Base-by-base conservation (phyloP, 2,329 filamentous ascomycete genomes). In the Beauveria medogensis region DNA sequence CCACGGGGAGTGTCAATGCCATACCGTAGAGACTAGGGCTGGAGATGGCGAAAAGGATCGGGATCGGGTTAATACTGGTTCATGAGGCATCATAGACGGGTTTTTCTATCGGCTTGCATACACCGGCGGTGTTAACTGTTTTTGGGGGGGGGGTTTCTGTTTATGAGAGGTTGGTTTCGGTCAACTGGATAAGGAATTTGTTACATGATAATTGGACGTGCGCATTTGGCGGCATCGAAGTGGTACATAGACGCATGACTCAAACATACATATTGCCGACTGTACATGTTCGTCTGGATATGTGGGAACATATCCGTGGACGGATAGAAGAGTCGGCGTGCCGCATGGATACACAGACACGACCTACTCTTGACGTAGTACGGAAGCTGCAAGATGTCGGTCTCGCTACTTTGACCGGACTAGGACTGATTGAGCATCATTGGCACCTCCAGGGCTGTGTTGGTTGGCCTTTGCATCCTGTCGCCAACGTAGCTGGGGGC, bases 51-150 rank as follows among this genome's bases (percentile, higher is more conserved):
- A 59, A 48, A 18, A 44, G 47, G 24, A 30, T 24, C n/a, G 34
- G 12, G 43, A 24, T 43, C 26, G 50, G 57, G 46, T 26, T n/a
- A 34, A 59, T 24, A 59, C 47, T 50, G 24, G 56, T 22, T 51
- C 26, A 51, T 52, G 47, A 47, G 24, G n/a, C 56, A 59, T 51
- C 18, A 59, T 59, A 59, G 56, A 59, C 12, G 37, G 47, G 22
- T 44, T 44, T 44, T 10, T 59, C 18, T 43, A 43, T 44, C 37
- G 56, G 56, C 9, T 57, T 58, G 56, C 56, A 43, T 52, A 24
- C 18, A 43, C 37, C 24, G 47, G 55, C 30, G 46, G 56, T 51
- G 34, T 59, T 59, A 37, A 12, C 24, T 5, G 16, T 56, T 51
- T 24, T 43, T 28, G 28, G n/a, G 40, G 14, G 34, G 34, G 18